These are phyloP conservation scores for Lodderomyces parapsilosis DNA, from an alignment of 1,139 yeast species.

Conservation along the genomic window DNA sequence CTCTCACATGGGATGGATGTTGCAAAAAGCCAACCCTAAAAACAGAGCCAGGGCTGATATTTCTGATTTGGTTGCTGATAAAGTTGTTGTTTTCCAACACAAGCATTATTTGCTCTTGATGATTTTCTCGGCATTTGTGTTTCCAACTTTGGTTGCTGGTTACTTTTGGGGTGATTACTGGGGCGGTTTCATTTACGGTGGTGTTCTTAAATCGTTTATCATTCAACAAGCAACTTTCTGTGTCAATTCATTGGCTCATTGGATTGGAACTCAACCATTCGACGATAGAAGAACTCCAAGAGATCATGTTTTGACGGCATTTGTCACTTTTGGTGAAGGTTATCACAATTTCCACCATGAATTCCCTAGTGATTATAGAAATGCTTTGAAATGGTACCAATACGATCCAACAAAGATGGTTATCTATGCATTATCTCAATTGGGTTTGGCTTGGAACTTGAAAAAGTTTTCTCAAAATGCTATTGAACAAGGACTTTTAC, in stretches of 20 bases:
- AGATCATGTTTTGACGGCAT: slow-evolving; percentile 91
- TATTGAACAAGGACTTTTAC: slow-evolving; percentile 92
- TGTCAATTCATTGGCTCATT: slow-evolving; percentile 96
- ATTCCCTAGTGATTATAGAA: slow-evolving; percentile 97
- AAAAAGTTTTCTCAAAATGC: slow-evolving; percentile 94
- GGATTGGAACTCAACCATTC: slow-evolving; percentile 97
- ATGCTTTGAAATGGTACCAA: slow-evolving; percentile 98
- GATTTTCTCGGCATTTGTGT: slow-evolving; percentile 62
- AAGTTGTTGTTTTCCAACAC: slow-evolving; percentile 91
- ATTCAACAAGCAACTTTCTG: slow-evolving; percentile 99
- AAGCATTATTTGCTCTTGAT: slow-evolving; percentile 78
- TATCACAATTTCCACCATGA: slow-evolving; percentile 99
- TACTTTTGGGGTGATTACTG: slow-evolving; percentile 81
- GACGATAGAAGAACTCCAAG: slow-evolving; percentile 98
- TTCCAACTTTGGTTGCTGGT: slow-evolving; percentile 80
- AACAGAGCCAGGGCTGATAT: slow-evolving; percentile 96
- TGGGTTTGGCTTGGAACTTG: slow-evolving; percentile 88
- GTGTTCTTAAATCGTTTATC: slow-evolving; percentile 74
- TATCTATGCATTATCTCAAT: slow-evolving; percentile 67
- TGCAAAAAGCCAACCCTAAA: slow-evolving; percentile 89
- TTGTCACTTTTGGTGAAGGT: slow-evolving; percentile 97
- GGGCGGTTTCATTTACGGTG: slow-evolving; percentile 94
- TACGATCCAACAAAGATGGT: slow-evolving; percentile 92
- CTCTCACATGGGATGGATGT: slow-evolving; percentile 98
- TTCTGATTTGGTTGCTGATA: slow-evolving; percentile 84